Conservation (phyloP, 2,329 filamentous ascomycete species). For the Thermothelomyces thermophilus region DNA sequence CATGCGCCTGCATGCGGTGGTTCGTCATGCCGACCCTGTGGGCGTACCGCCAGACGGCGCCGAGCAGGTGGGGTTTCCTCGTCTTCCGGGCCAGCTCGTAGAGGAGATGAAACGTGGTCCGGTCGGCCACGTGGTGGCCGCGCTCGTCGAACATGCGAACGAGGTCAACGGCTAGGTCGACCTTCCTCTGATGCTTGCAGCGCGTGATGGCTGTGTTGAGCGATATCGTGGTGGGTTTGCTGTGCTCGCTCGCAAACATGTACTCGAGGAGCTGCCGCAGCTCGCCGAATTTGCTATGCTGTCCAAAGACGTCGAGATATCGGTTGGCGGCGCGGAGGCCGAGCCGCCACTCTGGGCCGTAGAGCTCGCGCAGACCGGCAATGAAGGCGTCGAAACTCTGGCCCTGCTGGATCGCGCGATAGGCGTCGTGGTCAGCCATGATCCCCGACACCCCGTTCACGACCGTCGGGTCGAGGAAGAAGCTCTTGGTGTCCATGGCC, state of each 20-base stretch:
- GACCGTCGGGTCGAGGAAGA: conserved; percentile 35
- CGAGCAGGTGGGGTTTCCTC: conserved; percentile 29
- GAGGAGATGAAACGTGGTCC: conserved; percentile 33
- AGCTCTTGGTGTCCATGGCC: conserved; percentile 40
- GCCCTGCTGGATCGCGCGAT: conserved; percentile 34
- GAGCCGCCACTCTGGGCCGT: conserved; percentile 41
- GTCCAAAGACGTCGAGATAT: conserved; percentile 38
- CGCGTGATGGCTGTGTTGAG: conserved; percentile 32
- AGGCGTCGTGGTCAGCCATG: conserved; percentile 39
- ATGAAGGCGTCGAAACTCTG: conserved; percentile 35
- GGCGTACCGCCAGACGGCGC: conserved; percentile 32
- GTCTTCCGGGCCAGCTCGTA: conserved; percentile 32
- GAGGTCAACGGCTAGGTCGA: conserved; percentile 21
- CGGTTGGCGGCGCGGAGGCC: conserved; percentile 31
- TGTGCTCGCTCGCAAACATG: conserved; percentile 23
- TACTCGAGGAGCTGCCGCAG: conserved; percentile 29
- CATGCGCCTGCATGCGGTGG: conserved; percentile 26
- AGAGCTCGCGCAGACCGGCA: conserved; percentile 35
- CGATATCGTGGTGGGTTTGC: conserved; percentile 28
- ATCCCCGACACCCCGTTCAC: conserved; percentile 35
- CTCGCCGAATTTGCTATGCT: conserved; percentile 32
- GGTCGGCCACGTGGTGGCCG: conserved; percentile 16
- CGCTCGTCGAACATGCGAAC: conserved; percentile 25
- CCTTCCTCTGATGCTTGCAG: conserved; percentile 23
- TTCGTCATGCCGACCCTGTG: conserved; percentile 23